Conservation (phyloP, 441 rosid species). For the Rhodomyrtus psidioides region DNA sequence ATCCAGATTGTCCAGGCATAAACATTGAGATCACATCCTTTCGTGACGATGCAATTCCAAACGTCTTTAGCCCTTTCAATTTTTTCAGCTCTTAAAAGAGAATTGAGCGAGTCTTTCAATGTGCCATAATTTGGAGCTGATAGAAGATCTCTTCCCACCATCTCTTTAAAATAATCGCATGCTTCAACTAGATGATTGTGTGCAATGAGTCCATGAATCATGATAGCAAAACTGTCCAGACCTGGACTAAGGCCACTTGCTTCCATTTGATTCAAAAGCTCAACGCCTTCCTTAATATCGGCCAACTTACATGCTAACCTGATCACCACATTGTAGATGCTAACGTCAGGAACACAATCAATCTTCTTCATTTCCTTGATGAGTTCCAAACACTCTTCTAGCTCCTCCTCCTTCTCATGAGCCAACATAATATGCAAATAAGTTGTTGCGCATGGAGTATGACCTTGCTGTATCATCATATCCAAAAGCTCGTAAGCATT, state of each 20-base stretch:
- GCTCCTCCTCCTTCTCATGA: conserved; percentile 76
- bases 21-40: conserved; percentile 64
- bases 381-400: conserved; percentile 71
- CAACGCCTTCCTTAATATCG: conserved; percentile 52
- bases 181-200: conserved; percentile 58
- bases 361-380: conserved; percentile 46
- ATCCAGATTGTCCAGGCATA: conserved; percentile 88
- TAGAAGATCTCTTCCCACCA: conserved; percentile 65
- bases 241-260: conserved; percentile 55
- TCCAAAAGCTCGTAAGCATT: conserved; percentile 56
- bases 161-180: conserved; percentile 64
- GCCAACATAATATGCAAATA: conserved; percentile 79
- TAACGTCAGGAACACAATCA: conserved; percentile 52
- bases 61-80: conserved; percentile 71
- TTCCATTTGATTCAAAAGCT: conserved; percentile 79
- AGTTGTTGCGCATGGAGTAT: conserved; percentile 43
- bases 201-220: conserved; percentile 55
- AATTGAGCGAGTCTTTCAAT: conserved; percentile 51
- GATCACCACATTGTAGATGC: conserved; percentile 53
- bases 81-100: conserved; percentile 53
- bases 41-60: conserved; percentile 54
- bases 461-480: conserved; percentile 47
- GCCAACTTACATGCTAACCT: conserved; percentile 74
- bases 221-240: conserved; percentile 54
- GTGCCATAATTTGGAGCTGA: conserved; percentile 55